Evolutionary conservation across 495 filamentous ascomycete genomes (phyloP), one percentile per base, ranked within the genome.

Genomic region (Aspergillus biplanus): DNA sequence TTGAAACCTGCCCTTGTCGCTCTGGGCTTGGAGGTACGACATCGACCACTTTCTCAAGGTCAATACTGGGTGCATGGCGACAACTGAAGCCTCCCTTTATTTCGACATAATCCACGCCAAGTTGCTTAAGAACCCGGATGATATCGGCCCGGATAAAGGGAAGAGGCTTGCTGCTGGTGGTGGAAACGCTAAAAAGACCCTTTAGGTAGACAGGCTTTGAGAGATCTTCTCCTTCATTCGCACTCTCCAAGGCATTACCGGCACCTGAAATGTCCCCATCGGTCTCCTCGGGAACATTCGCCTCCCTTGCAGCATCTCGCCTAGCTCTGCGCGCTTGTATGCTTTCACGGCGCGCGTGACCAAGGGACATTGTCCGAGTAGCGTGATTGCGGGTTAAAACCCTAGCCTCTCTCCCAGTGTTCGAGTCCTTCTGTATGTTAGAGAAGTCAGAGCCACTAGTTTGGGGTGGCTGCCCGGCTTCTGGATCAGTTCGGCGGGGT

Each of bases 181-280:
- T 99, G 5, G 91, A 93, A 37, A 98, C 95, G 71, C 93, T 97
- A 80, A 99, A 99, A 31, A 99, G 86, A 27, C 95, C 95, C 74
- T 99, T 99, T 32, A 99, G 86, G 71, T 89, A 99, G 32, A 98
- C 95, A 1, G 96, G 96, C 70, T 97, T 98, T 82, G 67, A 90
- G 76, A 77, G 79, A 57, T 79, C 77, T 69, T 83, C 78, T 79
- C 83, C 62, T 74, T 84, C 67, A 78, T 77, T 71, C 81, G 78
- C 81, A 56, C 84, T 78, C 52, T 89, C 85, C 62, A 81, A 62
- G 21, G 80, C 80, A 52, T 77, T 81, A 7, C 78, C 79, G 56
- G 76, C 71, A 13, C 78, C 78, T 8, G 79, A 77, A n/a, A 80
- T 72, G 50, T 80, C 76, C 8, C 73, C 78, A 68, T 92, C 92